A percentile compares a stretch with the other conserved stretches of the same genome.
Conservation (phyloP, 2,329 filamentous ascomycete species). For the Xylaria sp. region DNA sequence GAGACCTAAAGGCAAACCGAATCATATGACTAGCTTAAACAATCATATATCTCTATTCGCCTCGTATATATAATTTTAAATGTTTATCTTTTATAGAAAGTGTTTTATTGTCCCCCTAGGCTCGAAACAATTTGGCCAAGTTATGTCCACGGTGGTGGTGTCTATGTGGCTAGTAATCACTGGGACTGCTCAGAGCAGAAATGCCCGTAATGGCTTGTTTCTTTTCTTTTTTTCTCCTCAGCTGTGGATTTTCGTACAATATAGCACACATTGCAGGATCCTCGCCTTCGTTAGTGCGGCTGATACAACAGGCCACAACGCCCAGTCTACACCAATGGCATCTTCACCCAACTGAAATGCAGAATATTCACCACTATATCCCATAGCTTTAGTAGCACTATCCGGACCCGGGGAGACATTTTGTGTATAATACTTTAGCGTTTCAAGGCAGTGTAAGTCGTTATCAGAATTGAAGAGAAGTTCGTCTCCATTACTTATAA, state of each 20-base stretch:
- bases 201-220: too few relatives aligned
- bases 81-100: not conserved
- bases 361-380: not conserved
- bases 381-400: not conserved
- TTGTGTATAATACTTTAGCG: not conserved
- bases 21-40: not conserved
- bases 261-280: too few relatives aligned
- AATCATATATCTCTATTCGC: not conserved
- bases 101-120: not conserved
- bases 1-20: too few relatives aligned
- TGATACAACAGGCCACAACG: too few relatives aligned
- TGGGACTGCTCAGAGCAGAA: too few relatives aligned
- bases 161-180: too few relatives aligned
- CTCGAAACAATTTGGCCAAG: not conserved
- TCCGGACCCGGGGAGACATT: not conserved
- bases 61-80: not conserved
- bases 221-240: too few relatives aligned
- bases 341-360: not conserved
- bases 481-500: not conserved
- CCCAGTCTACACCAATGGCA: not conserved
- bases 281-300: too few relatives aligned
- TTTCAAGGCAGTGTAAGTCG: not conserved
- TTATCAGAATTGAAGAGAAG: not conserved
- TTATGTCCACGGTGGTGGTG: too few relatives aligned
- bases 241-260: too few relatives aligned